phyloP scores from a whole-genome alignment of 2,329 filamentous ascomycete genomes.

The Colletotrichum cordylinicola region DNA sequence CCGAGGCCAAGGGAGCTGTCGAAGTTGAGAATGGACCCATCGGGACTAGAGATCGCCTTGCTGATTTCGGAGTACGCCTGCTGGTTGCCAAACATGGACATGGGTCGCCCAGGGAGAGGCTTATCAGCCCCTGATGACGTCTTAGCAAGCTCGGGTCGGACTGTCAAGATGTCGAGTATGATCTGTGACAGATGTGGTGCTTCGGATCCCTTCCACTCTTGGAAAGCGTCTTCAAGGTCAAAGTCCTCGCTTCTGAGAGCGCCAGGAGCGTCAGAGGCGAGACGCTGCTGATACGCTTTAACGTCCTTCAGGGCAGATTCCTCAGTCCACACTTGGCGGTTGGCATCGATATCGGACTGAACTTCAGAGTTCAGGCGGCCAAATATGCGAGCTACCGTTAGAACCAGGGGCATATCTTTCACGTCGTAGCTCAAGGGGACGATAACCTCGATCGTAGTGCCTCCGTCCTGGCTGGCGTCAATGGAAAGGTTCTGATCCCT shows the following conservation, averaged over 20 bases:
- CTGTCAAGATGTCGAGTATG: slow-evolving; percentile 89
- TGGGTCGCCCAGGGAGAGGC: slow-evolving; percentile 50
- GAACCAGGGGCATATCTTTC: slow-evolving; percentile 95
- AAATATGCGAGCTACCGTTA: slow-evolving; percentile 87
- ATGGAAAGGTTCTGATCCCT: slow-evolving; percentile 89
- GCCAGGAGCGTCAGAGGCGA: slow-evolving; percentile 79
- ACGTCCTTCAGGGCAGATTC: slow-evolving; percentile 89
- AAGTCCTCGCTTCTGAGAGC: slow-evolving; percentile 88
- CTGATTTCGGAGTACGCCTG: slow-evolving; percentile 59
- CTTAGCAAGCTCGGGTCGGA: slow-evolving; percentile 84
- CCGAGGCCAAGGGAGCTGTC: slow-evolving; percentile 75
- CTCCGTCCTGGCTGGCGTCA: slow-evolving; percentile 61
- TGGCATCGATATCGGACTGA: slow-evolving; percentile 85
- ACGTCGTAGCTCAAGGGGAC: slow-evolving; percentile 89
- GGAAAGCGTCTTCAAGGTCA: slow-evolving; percentile 85
- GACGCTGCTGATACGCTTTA: slow-evolving; percentile 89
- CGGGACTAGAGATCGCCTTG: slow-evolving; percentile 54
- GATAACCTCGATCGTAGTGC: slow-evolving; percentile 78
- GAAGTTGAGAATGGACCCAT: slow-evolving; percentile 49
- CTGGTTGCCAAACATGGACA: slow-evolving; percentile 52
- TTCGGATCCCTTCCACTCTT: slow-evolving; percentile 91
- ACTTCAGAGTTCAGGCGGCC: slow-evolving; percentile 79
- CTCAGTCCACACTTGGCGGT: slow-evolving; percentile 86
- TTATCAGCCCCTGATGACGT: slow-evolving; percentile 61
- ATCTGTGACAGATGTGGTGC: slow-evolving; percentile 86